Evolutionary conservation across 169 alveolate species (phyloP).

Genomic region (Hepatocystis sp.): DNA sequence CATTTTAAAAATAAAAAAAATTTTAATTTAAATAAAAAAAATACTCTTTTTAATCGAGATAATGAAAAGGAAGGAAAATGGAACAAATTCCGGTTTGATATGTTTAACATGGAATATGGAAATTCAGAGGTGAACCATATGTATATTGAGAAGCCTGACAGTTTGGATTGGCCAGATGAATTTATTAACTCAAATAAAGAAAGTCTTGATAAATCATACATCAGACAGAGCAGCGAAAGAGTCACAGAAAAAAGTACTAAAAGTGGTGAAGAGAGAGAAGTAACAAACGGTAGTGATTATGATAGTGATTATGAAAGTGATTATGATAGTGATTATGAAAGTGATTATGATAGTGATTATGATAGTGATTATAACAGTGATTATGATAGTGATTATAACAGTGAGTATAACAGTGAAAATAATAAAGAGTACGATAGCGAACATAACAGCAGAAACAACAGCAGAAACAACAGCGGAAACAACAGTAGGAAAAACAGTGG

Average conservation of each 20-base stretch:
- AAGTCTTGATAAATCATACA: too few species aligned
- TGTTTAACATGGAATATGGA: constrained; percentile 38
- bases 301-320: neutral
- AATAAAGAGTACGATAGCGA: neutral
- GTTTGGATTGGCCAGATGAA: neutral
- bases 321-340: too few species aligned
- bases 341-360: neutral
- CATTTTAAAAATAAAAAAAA: constrained; percentile 35
- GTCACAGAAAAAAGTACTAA: neutral
- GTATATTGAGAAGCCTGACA: neutral
- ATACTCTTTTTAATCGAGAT: neutral
- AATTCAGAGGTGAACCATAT: constrained; percentile 1
- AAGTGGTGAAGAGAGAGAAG: neutral
- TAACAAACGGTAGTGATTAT: neutral
- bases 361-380: neutral
- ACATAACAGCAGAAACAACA: neutral
- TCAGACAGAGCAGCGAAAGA: constrained; percentile 3
- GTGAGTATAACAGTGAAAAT: neutral
- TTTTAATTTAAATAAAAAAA: neutral
- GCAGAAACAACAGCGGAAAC: neutral
- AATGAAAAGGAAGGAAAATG: neutral
- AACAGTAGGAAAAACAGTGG: neutral
- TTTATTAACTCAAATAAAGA: neutral
- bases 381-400: neutral
- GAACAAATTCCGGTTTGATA: constrained; percentile 15